Conservation (phyloP, 495 filamentous ascomycete species). For the Xylaria cubensis region DNA sequence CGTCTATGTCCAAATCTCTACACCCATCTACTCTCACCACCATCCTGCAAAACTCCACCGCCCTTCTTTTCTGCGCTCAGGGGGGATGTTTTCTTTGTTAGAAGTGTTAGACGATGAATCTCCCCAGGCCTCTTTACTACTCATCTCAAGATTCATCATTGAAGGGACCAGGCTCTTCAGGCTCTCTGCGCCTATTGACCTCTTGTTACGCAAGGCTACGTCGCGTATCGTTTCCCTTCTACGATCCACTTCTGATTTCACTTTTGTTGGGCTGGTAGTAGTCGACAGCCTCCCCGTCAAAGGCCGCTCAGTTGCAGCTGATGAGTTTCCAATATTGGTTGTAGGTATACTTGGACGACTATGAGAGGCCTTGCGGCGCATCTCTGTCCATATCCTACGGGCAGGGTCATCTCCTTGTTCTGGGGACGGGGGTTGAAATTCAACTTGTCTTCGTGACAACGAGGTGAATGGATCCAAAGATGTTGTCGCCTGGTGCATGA, state of each 20-base stretch:
- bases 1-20: conserved; percentile 9
- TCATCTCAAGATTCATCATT: conserved; percentile 29
- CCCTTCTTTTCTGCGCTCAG: conserved; percentile 25
- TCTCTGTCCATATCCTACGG: conserved; percentile 55
- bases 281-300: conserved; percentile 21
- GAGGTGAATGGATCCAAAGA: not conserved
- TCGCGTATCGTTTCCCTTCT: conserved; percentile 45
- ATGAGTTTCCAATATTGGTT: conserved; percentile 29
- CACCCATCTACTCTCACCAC: conserved; percentile 27
- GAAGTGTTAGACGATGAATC: conserved; percentile 20
- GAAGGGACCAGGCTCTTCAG: conserved; percentile 53
- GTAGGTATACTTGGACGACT: conserved; percentile 35
- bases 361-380: conserved; percentile 43
- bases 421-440: not conserved
- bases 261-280: conserved; percentile 7
- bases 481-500: not conserved
- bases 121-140: conserved; percentile 21
- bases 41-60: conserved; percentile 38
- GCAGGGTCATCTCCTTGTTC: conserved; percentile 47
- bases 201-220: conserved; percentile 48
- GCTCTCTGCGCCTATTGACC: conserved; percentile 50
- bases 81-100: conserved; percentile 33
- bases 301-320: conserved; percentile 25
- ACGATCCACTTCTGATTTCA: conserved; percentile 32
- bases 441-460: not conserved